Evolutionary conservation across 1,284 basidiomycete species (phyloP).

Genomic region (Laetiporus sulphureus): DNA sequence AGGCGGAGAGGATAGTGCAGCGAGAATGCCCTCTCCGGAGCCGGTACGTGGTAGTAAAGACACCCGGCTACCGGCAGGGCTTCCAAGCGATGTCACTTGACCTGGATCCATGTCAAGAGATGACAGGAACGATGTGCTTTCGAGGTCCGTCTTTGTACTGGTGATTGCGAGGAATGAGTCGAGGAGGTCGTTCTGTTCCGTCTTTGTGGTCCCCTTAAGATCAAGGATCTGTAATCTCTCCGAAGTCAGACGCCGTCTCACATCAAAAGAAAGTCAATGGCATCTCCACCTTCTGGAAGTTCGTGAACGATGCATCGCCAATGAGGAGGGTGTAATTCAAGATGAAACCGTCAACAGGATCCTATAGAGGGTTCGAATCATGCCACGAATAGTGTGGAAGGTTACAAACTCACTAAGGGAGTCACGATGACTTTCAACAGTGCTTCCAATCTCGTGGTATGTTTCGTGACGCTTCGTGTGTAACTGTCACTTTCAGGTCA

Average conservation of each 20-base stretch:
- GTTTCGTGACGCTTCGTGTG: conserved; percentile 74
- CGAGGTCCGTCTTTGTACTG: conserved; percentile 80
- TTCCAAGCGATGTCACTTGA: conserved; percentile 40
- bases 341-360: conserved; percentile 90
- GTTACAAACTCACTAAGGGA: conserved; percentile 72
- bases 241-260: background rate
- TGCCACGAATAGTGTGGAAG: too few relatives aligned
- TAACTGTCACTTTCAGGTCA: too few relatives aligned
- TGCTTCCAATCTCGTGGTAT: conserved; percentile 78
- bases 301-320: conserved; percentile 87
- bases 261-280: too few relatives aligned
- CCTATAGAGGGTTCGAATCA: conserved; percentile 39
- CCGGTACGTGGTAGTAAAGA: conserved; percentile 33
- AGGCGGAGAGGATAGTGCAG: conserved; percentile 52
- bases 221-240: conserved; percentile 74
- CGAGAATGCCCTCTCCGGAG: conserved; percentile 46
- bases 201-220: conserved; percentile 86
- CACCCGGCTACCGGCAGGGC: conserved; percentile 52
- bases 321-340: conserved; percentile 90
- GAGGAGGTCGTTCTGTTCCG: conserved; percentile 82
- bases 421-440: conserved; percentile 92
- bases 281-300: conserved; percentile 96
- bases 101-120: conserved; percentile 90
- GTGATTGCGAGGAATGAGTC: conserved; percentile 90
- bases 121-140: conserved; percentile 86